Percentiles rank a stretch among this genome's conserved stretches.
Conservation (phyloP, 768 basidiomycete genomes). For the Chalciporus piperatus region DNA sequence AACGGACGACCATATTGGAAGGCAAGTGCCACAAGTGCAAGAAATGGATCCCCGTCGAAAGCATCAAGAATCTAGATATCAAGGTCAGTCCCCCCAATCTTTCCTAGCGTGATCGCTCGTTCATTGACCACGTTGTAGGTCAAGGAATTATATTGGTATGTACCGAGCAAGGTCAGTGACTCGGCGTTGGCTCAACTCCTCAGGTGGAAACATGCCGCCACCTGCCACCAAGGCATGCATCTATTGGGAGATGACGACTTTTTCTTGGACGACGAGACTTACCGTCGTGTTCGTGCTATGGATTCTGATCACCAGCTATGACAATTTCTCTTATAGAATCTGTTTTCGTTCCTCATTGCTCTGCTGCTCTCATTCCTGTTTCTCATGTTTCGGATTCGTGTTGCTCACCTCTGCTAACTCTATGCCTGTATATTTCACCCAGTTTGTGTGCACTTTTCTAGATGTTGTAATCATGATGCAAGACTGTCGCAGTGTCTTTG, state of each 20-base stretch:
- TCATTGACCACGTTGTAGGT: constrained; percentile 40
- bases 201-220: constrained; percentile 84
- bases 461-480: constrained; percentile 1
- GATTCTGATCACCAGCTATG: background rate
- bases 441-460: background rate
- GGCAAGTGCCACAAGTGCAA: constrained; percentile 78
- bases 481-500: too few species aligned
- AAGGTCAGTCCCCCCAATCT: constrained; percentile 44
- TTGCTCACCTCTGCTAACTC: constrained; percentile 19
- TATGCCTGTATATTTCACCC: background rate
- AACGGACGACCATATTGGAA: constrained; percentile 57
- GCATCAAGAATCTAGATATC: constrained; percentile 68
- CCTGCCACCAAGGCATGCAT: constrained; percentile 62
- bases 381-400: background rate
- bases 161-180: constrained; percentile 8
- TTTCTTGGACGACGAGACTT: constrained; percentile 53
- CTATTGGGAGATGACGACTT: constrained; percentile 56
- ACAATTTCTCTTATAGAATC: background rate
- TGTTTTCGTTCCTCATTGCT: background rate
- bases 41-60: constrained; percentile 71
- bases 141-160: constrained; percentile 73
- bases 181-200: constrained; percentile 6
- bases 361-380: background rate
- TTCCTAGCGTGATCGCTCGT: background rate
- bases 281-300: constrained; percentile 23